Base-by-base conservation (phyloP, 305 asterid genomes). In the Striga hermonthica region DNA sequence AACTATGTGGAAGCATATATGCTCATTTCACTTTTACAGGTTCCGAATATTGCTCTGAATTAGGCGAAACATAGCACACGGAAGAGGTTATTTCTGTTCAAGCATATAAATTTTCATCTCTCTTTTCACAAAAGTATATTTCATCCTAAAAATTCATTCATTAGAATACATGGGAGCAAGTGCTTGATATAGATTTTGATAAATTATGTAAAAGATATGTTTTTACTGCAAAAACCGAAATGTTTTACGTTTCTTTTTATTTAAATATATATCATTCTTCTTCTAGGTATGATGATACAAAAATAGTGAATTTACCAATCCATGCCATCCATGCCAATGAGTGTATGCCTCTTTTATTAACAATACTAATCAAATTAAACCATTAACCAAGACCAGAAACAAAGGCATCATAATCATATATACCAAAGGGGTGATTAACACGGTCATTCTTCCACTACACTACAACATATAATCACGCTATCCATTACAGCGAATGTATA, bases 251-350 rank as follows among this genome's bases (percentile, higher is more conserved):
- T 22, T 22, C 31, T 22, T 22, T 22, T 22, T 22, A 22, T 22
- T 22, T 22, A 22, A 22, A 22, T 22, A 22, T 22, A 14, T 14
- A 47, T 40, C 12, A n/a, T 50, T 50, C 15, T 52, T 28, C 59
- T 22, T 50, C 62, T 22, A 50, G n/a, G 6, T 49, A 3, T 35
- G 36, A 39, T 44, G 64, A 62, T 10, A 34, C 49, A 31, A 44
- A 44, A 28, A 49, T 54, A 52, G 39, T 12, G 58, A 45, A 57
- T 67, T 57, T 56, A 39, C 59, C 45, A 22, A 50, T n/a, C 38
- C 7, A 35, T 39, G 4, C 47, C 60, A 50, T n/a, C 38, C 7
- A 35, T 39, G 4, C 47, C 60, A 12, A 66, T 28, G 35, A 65
- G 16, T 41, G 50, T 13, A 44, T 54, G 41, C 4, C 40, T 7